These are phyloP conservation scores for Gastrolobium villosum DNA, from an alignment of 306 rosid species.

Conservation along the genomic window DNA sequence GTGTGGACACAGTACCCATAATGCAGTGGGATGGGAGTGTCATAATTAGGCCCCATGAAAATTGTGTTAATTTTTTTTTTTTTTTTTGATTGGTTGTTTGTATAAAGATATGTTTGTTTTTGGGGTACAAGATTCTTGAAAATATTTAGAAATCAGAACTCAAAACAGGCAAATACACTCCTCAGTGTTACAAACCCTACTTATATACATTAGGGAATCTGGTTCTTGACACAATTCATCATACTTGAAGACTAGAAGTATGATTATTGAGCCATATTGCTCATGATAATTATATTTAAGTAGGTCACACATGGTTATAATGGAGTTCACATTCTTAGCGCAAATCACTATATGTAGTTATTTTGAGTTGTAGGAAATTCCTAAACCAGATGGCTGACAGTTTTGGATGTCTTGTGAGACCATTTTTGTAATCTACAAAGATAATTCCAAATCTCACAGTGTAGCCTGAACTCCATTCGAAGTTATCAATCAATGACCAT, in stretches of 20 bases:
- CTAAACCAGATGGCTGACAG: conserved; percentile 47
- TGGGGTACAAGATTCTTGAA: too few relatives aligned
- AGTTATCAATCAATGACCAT: conserved; percentile 72
- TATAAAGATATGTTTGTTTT: too few relatives aligned
- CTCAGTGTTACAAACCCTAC: neutral
- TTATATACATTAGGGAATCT: neutral
- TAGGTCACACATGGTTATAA: neutral
- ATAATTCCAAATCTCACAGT: conserved; percentile 58
- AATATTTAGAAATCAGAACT: too few relatives aligned
- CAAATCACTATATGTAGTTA: conserved; percentile 7
- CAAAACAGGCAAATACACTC: too few relatives aligned
- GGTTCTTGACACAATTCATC: conserved; percentile 8
- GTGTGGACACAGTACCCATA: too few relatives aligned
- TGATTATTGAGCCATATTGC: neutral
- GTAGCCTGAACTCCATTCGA: conserved; percentile 66
- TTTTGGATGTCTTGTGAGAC: conserved; percentile 61
- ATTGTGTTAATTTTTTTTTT: too few relatives aligned
- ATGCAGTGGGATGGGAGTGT: too few relatives aligned
- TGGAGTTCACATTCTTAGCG: neutral
- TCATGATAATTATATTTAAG: neutral
- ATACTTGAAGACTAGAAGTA: neutral
- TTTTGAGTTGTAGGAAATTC: conserved; percentile 29
- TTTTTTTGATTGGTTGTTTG: too few relatives aligned
- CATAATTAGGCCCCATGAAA: too few relatives aligned
- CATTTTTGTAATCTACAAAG: conserved; percentile 59